Conservation (phyloP, 805 yeast genomes). For the Peterozyma toletana region DNA sequence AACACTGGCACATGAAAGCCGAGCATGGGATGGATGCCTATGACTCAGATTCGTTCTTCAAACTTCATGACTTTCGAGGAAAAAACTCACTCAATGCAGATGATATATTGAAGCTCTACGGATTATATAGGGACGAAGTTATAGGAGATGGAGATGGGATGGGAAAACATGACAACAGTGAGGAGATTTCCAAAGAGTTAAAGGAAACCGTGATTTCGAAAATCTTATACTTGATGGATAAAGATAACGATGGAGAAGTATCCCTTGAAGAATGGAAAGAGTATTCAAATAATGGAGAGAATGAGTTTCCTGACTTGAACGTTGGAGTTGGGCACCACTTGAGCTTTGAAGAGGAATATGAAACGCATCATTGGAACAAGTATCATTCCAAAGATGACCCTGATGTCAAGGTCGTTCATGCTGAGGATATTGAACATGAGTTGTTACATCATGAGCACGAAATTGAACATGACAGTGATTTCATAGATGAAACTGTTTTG, state of each 20-base stretch:
- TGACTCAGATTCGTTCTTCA: slow-evolving; percentile 72
- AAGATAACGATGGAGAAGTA: slow-evolving; percentile 57
- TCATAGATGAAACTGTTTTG: slow-evolving; percentile 25
- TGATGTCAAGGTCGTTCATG: slow-evolving; percentile 70
- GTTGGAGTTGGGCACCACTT: slow-evolving; percentile 93
- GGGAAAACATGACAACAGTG: slow-evolving; percentile 70
- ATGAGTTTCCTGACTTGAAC: slow-evolving; percentile 84
- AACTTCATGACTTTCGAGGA: slow-evolving; percentile 64
- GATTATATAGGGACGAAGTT: slow-evolving; percentile 61
- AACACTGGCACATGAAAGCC: slow-evolving; percentile 82
- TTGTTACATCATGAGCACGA: slow-evolving; percentile 80
- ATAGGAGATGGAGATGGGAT: slow-evolving; percentile 89
- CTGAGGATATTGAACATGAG: slow-evolving; percentile 87
- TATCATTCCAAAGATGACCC: slow-evolving; percentile 76
- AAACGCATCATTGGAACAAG: slow-evolving; percentile 89
- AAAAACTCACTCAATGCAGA: slow-evolving; percentile 45
- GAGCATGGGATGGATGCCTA: slow-evolving; percentile 71
- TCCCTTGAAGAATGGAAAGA: slow-evolving; percentile 63
- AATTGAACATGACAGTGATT: slow-evolving; percentile 47
- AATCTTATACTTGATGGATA: slow-evolving; percentile 57
- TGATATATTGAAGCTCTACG: slow-evolving; percentile 79
- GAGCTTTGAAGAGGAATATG: slow-evolving; percentile 89
- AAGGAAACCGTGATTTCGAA: slow-evolving; percentile 47
- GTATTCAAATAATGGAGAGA: slow-evolving; percentile 48
- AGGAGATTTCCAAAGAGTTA: slow-evolving; percentile 46